Evolutionary conservation across 306 rosid genomes (phyloP).

Genomic region (Dalbergia cultrata): DNA sequence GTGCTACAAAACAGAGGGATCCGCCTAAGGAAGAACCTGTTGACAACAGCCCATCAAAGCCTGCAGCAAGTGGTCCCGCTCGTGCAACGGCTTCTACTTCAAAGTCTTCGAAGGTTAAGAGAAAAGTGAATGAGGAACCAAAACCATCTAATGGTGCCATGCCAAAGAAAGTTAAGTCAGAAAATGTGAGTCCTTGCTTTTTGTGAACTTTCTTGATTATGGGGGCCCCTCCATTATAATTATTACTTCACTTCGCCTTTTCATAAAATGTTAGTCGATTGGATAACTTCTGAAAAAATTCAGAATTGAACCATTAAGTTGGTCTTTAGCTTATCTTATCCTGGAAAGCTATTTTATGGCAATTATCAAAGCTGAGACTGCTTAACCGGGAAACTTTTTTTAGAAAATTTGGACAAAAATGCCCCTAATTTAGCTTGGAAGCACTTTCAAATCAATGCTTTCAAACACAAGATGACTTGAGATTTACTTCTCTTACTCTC

Average conservation of each 20-base stretch:
- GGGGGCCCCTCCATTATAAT: constrained; percentile 3
- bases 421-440: constrained; percentile 12
- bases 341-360: background rate
- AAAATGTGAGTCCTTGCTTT: constrained; percentile 67
- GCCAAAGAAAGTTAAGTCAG: constrained; percentile 89
- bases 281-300: background rate
- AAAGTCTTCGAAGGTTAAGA: constrained; percentile 82
- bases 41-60: constrained; percentile 79
- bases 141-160: constrained; percentile 69
- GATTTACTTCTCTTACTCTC: too few species aligned
- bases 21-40: constrained; percentile 82
- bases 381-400: background rate
- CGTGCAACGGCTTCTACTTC: constrained; percentile 74
- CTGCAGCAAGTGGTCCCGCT: constrained; percentile 64
- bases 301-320: constrained; percentile 4
- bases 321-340: constrained; percentile 35
- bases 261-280: constrained; percentile 17
- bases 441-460: constrained; percentile 30
- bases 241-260: constrained; percentile 27
- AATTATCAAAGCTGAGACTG: background rate
- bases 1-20: constrained; percentile 82
- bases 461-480: constrained; percentile 16
- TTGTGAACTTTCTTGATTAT: constrained; percentile 31
- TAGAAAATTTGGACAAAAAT: constrained; percentile 4
- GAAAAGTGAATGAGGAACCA: constrained; percentile 78